Evolutionary conservation across 2,329 filamentous ascomycete species (phyloP).

Genomic region (Trichophyton equinum): DNA sequence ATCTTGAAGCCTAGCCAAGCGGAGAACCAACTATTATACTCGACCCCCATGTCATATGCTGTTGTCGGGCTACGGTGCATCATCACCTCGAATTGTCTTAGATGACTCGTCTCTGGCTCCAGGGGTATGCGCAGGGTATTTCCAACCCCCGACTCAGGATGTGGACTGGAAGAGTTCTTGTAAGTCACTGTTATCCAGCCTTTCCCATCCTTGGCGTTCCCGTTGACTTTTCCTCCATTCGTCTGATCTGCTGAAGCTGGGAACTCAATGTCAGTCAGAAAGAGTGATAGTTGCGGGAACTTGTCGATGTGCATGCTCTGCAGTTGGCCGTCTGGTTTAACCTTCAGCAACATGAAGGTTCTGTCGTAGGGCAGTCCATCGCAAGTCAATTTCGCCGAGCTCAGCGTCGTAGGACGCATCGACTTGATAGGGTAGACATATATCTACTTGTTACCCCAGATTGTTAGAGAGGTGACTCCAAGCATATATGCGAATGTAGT

Average conservation of each 20-base stretch:
- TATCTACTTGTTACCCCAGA: slow-evolving; percentile 34
- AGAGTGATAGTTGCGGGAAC: slow-evolving; percentile 51
- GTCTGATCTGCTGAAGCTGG: slow-evolving; percentile 12
- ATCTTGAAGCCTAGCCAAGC: slow-evolving; percentile 51
- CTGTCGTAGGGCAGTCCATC: slow-evolving; percentile 56
- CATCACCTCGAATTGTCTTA: slow-evolving; percentile 41
- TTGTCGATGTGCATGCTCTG: slow-evolving; percentile 49
- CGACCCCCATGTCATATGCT: slow-evolving; percentile 51
- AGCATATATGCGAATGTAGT: not conserved
- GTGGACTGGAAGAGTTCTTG: slow-evolving; percentile 14
- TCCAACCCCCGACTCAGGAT: slow-evolving; percentile 14
- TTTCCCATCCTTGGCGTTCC: not conserved
- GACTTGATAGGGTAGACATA: slow-evolving; percentile 65
- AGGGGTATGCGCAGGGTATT: slow-evolving; percentile 45
- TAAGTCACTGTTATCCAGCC: slow-evolving; percentile 31
- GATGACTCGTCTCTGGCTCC: slow-evolving; percentile 35
- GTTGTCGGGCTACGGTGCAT: slow-evolving; percentile 48
- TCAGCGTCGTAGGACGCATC: slow-evolving; percentile 48
- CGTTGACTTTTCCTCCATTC: slow-evolving; percentile 16
- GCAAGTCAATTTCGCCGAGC: slow-evolving; percentile 42
- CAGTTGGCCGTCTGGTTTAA: slow-evolving; percentile 27
- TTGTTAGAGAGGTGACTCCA: not conserved
- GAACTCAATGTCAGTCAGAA: slow-evolving; percentile 44
- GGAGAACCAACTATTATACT: slow-evolving; percentile 55
- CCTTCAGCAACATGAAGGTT: slow-evolving; percentile 55